Base-by-base conservation (phyloP, 352 stramenopile genomes). In the Pythium diclinum region DNA sequence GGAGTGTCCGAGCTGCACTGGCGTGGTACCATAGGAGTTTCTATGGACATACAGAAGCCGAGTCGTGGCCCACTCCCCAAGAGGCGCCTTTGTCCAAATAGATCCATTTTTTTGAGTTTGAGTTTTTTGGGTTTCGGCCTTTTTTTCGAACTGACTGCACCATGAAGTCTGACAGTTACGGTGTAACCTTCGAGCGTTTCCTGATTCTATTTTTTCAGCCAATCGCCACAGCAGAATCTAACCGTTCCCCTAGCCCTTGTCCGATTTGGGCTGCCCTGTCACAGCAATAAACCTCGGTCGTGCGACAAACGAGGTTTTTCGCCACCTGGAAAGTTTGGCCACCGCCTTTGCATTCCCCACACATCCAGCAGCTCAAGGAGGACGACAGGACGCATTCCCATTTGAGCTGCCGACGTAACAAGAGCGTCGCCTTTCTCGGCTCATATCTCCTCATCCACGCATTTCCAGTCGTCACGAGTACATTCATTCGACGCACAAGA, bases 241-340 rank as follows among this genome's bases (percentile, higher is more conserved):
- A 46, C 30, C 30, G 9, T 30, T 0, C 62, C 62, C 63, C 63
- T 56, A 69, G 9, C 56, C 63, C 63, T 69, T 69, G 63, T 69
- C 63, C 63, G 40, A 55, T 69, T 69, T 67, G 61, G 44, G 7
- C 33, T 17, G 49, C 23, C 33, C 19, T 30, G 25, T 52, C 47
- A 53, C 17, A 56, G 17, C 13, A 16, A 7, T 48, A 49, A 56
- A 61, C 54, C 52, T 61, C 30, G 25, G 21, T 30, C 14, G 17
- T 42, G 32, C 59, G 61, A 55, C 44, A 51, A 28, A 5, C 44
- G 44, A 51, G 44, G 44, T 51, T 61, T 61, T 51, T 67, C 21
- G 10, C 21, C 17, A 52, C 56, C 44, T 49, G 21, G 8, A 58
- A 33, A 33, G 32, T 40, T 57, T 23, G n/a, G 28, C 28, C 28